phyloP scores from a whole-genome alignment of 106 monocot species.

The Allium fistulosum region DNA sequence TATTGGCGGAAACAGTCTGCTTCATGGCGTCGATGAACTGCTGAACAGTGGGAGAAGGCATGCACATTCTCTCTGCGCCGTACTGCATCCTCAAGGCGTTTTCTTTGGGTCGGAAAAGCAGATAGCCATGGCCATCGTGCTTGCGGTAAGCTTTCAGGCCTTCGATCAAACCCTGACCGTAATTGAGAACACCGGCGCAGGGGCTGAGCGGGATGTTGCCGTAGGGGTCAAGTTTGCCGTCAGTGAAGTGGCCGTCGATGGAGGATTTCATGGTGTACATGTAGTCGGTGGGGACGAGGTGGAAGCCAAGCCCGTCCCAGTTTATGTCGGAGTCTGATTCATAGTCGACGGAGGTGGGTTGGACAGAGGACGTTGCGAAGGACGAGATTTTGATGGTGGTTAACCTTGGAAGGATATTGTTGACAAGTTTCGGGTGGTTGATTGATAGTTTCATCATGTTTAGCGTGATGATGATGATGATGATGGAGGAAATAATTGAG shows the following conservation, averaged over 20 bases:
- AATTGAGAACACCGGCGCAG: slow-evolving; percentile 48
- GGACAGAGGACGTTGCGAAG: no score
- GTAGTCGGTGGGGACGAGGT: slow-evolving; percentile 32
- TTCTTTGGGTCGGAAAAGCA: slow-evolving; percentile 48
- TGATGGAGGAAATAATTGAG: no score
- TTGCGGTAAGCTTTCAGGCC: slow-evolving; percentile 54
- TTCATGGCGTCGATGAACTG: slow-evolving; percentile 53
- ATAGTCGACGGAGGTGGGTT: neutral
- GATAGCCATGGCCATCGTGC: slow-evolving; percentile 17
- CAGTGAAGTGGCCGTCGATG: slow-evolving; percentile 15
- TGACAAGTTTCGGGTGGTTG: no score
- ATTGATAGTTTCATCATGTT: no score
- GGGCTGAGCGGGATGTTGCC: slow-evolving; percentile 46
- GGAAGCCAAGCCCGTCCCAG: slow-evolving; percentile 52
- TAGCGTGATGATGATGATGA: no score
- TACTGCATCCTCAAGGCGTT: slow-evolving; percentile 41
- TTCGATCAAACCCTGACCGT: slow-evolving; percentile 61
- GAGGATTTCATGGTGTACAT: slow-evolving; percentile 52
- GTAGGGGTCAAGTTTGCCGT: slow-evolving; percentile 28
- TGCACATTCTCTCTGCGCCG: slow-evolving; percentile 55
- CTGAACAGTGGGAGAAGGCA: slow-evolving; percentile 45
- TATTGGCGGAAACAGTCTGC: slow-evolving; percentile 39
- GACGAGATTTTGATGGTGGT: no score
- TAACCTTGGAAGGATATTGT: no score
- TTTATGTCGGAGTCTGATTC: slow-evolving; percentile 37